Evolutionary conservation across 1,284 basidiomycete genomes (phyloP).

Genomic region (Boletus subluridellus): DNA sequence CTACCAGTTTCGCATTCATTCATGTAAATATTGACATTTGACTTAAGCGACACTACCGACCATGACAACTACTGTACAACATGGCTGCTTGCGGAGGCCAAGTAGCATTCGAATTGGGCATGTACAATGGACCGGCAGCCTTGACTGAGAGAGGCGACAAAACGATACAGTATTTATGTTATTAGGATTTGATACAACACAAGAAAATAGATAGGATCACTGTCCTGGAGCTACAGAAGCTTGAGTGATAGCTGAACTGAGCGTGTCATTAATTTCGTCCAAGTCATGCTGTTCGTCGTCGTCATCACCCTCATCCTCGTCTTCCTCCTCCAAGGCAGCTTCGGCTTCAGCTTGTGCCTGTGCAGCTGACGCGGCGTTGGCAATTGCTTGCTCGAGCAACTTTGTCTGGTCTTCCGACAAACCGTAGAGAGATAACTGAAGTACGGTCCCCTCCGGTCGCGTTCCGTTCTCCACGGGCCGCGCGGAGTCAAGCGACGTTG

Average conservation of each 20-base stretch:
- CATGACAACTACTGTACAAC: slow-evolving; percentile 26
- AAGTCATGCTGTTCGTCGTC: slow-evolving; percentile 39
- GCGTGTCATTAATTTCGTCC: slow-evolving; percentile 14
- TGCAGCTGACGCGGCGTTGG: slow-evolving; percentile 64
- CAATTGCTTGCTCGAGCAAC: slow-evolving; percentile 64
- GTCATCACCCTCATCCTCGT: slow-evolving; percentile 43
- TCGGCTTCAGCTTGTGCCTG: slow-evolving; percentile 73
- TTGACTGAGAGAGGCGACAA: slow-evolving; percentile 9
- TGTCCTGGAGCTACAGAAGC: slow-evolving; percentile 4
- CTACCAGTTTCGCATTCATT: slow-evolving; percentile 27
- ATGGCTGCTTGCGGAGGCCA: slow-evolving; percentile 10
- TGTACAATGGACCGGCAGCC: slow-evolving; percentile 10
- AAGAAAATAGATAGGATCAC: slow-evolving; percentile 25
- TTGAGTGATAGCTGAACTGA: slow-evolving; percentile 8
- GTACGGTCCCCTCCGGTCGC: slow-evolving; percentile 10
- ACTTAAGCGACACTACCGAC: slow-evolving; percentile 19
- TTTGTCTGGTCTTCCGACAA: slow-evolving; percentile 66
- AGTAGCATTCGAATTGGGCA: slow-evolving; percentile 11
- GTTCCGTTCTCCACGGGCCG: slow-evolving; percentile 5
- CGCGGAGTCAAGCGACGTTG: slow-evolving; percentile 18
- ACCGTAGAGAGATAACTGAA: slow-evolving; percentile 57
- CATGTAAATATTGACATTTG: slow-evolving; percentile 31
- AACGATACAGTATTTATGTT: slow-evolving; percentile 26
- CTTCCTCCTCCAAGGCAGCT: slow-evolving; percentile 64
- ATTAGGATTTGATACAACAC: slow-evolving; percentile 22